Percentiles rank a stretch among this genome's conserved stretches.
Evolutionary conservation across 768 basidiomycete species (phyloP).

Genomic region (Cystobasidium tubakii): DNA sequence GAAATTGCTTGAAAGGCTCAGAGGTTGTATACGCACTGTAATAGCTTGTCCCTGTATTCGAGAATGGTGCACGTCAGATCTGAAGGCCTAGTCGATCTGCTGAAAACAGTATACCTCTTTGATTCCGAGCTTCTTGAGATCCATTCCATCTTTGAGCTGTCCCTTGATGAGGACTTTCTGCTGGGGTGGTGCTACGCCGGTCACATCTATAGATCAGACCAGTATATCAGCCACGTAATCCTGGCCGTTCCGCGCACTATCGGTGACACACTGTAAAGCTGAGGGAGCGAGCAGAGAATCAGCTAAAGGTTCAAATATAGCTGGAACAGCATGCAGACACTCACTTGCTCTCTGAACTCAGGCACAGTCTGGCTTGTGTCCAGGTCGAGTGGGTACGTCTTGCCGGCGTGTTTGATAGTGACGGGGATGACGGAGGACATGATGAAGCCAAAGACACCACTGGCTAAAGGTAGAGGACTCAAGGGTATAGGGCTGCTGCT

Average conservation of each 20-base stretch:
- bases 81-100: neutral
- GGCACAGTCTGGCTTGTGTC: slow-evolving; percentile 65
- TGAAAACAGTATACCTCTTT: slow-evolving; percentile 58
- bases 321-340: neutral
- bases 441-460: neutral
- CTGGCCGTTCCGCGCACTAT: no score
- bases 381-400: slow-evolving; percentile 64
- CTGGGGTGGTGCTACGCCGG: slow-evolving; percentile 58
- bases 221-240: neutral
- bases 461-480: neutral
- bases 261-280: slow-evolving; percentile 37
- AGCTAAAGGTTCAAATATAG: no score
- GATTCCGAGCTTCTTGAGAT: slow-evolving; percentile 74
- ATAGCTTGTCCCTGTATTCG: slow-evolving; percentile 71
- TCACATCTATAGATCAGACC: slow-evolving; percentile 8
- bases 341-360: slow-evolving; percentile 73
- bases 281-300: no score
- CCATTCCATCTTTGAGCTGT: slow-evolving; percentile 58
- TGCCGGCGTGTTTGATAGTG: slow-evolving; percentile 83
- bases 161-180: slow-evolving; percentile 95
- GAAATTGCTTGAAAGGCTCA: no score
- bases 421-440: slow-evolving; percentile 52
- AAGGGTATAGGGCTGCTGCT: neutral
- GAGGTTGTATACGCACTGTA: slow-evolving; percentile 55
- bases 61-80: neutral